Percentiles rank a stretch among this genome's conserved stretches.
Conservation (phyloP, 2,329 filamentous ascomycete species). For the Tolypocladium ophioglossoides region DNA sequence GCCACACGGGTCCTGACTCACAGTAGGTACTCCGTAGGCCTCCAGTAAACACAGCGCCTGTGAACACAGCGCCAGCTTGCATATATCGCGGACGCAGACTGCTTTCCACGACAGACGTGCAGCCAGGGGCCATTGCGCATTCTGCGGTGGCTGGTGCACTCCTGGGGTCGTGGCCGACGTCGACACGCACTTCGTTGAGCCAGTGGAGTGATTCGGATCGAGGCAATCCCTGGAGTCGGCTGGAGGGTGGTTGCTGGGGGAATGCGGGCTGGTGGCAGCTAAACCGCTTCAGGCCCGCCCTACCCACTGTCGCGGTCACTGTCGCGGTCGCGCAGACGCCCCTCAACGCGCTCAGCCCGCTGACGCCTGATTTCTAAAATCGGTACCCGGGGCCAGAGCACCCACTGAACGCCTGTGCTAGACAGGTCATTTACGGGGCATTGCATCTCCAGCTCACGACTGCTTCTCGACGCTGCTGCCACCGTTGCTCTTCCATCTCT, state of each 20-base stretch:
- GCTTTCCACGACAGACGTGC: too few relatives aligned
- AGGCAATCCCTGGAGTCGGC: too few relatives aligned
- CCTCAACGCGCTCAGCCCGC: slow-evolving; percentile 2
- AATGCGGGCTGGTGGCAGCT: slow-evolving; percentile 2
- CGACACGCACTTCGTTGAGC: not conserved
- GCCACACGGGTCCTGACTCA: too few relatives aligned
- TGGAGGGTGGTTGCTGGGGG: slow-evolving; percentile 2
- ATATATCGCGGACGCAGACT: too few relatives aligned
- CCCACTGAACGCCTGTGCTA: not conserved
- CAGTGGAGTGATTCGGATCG: not conserved
- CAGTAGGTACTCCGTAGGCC: too few relatives aligned
- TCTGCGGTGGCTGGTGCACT: not conserved
- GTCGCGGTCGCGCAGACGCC: not conserved
- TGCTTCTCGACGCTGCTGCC: not conserved
- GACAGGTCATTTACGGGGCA: not conserved
- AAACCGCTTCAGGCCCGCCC: not conserved
- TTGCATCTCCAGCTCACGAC: not conserved
- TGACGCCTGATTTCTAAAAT: not conserved
- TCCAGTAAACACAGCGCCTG: too few relatives aligned
- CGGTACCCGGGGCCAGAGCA: not conserved
- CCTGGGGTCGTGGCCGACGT: not conserved
- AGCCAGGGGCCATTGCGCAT: not conserved
- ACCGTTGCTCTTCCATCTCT: not conserved
- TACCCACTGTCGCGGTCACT: not conserved
- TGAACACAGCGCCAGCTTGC: too few relatives aligned